Percentiles rank a stretch among this genome's conserved stretches.
phyloP scores from a whole-genome alignment of 176 grass and related monocot genomes.

The Avena insularis region DNA sequence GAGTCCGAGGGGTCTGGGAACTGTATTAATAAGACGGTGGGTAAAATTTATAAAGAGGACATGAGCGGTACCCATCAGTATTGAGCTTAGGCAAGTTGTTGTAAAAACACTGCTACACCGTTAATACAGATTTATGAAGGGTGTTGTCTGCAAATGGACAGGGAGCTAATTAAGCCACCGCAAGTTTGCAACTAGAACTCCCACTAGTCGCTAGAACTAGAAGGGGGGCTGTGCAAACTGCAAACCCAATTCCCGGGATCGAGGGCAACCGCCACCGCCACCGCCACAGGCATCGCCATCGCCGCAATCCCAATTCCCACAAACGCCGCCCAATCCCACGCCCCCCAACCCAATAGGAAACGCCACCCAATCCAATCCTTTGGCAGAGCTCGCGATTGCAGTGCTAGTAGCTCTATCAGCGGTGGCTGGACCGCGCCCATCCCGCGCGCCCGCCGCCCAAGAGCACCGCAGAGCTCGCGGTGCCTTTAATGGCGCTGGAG shows the following conservation, averaged over 20 bases:
- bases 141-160: not conserved
- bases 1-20: too few species aligned
- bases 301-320: slow-evolving; percentile 43
- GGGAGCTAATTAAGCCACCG: not conserved
- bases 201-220: not conserved
- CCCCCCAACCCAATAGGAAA: slow-evolving; percentile 15
- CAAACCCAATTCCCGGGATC: slow-evolving; percentile 24
- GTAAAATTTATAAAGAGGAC: too few species aligned
- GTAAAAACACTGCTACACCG: not conserved
- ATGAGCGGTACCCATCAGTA: too few species aligned
- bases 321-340: not conserved
- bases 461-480: slow-evolving; percentile 24
- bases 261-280: slow-evolving; percentile 21
- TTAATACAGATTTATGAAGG: not conserved
- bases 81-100: not conserved
- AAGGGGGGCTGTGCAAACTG: not conserved
- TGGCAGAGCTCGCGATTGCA: slow-evolving; percentile 1
- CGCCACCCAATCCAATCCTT: slow-evolving; percentile 17
- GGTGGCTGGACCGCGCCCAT: slow-evolving; percentile 34
- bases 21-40: too few species aligned
- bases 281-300: slow-evolving; percentile 45
- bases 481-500: slow-evolving; percentile 31
- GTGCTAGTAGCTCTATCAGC: not conserved
- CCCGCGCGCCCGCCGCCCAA: not conserved
- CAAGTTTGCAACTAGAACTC: not conserved